Conservation (phyloP, 2,329 filamentous ascomycete species). For the Fusarium miscanthi region DNA sequence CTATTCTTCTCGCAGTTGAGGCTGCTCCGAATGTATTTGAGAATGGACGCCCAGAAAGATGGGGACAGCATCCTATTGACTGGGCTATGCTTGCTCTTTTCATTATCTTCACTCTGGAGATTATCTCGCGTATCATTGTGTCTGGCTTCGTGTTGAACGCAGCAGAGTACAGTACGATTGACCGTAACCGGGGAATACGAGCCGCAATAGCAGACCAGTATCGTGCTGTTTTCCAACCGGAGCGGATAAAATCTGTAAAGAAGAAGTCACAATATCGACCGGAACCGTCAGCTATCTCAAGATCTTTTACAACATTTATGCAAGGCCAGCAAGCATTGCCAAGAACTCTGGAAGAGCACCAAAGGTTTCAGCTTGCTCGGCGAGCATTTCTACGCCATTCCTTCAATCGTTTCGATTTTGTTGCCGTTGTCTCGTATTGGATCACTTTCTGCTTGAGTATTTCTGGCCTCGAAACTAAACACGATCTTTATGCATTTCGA, state of each 20-base stretch:
- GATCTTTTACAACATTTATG: constrained; percentile 84
- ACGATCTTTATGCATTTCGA: constrained; percentile 88
- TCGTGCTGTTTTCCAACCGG: constrained; percentile 81
- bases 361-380: constrained; percentile 86
- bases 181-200: constrained; percentile 78
- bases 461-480: constrained; percentile 72
- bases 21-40: constrained; percentile 77
- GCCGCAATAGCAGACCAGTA: constrained; percentile 82
- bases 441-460: constrained; percentile 82
- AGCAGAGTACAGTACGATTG: constrained; percentile 89
- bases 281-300: constrained; percentile 74
- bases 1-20: constrained; percentile 88
- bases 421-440: constrained; percentile 96
- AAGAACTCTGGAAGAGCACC: constrained; percentile 78
- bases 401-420: constrained; percentile 94
- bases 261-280: constrained; percentile 59
- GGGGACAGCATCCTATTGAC: constrained; percentile 78
- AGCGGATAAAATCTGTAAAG: constrained; percentile 76
- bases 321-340: constrained; percentile 67
- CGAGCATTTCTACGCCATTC: constrained; percentile 93
- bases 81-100: constrained; percentile 87
- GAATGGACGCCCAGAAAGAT: constrained; percentile 69
- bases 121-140: constrained; percentile 85
- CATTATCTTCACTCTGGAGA: constrained; percentile 87
- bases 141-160: constrained; percentile 94